These are phyloP conservation scores for Ascochyta pisi DNA, from an alignment of 2,329 filamentous ascomycete genomes.

Conservation along the genomic window DNA sequence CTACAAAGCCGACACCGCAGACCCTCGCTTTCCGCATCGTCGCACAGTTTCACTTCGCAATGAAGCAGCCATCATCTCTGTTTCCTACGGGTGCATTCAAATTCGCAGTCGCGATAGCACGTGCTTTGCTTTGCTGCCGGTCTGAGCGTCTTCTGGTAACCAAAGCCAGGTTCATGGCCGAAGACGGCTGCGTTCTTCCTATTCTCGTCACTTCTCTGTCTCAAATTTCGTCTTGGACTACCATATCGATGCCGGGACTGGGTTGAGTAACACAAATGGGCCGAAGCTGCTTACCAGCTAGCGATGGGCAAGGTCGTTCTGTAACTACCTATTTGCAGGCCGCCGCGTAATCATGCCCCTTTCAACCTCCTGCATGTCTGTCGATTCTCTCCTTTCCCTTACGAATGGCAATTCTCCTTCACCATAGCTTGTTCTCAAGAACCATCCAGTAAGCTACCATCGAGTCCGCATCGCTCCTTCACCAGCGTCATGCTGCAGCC, in stretches of 20 bases:
- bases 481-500: constrained; percentile 5
- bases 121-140: neutral
- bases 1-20: neutral
- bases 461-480: neutral
- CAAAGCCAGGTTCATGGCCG: neutral
- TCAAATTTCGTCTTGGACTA: too few species aligned
- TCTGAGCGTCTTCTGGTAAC: neutral
- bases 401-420: neutral
- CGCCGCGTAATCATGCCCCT: neutral
- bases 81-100: neutral
- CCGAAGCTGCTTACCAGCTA: too few species aligned
- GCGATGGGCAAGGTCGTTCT: too few species aligned
- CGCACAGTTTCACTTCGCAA: neutral
- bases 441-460: neutral
- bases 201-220: too few species aligned
- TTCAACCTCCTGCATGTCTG: neutral
- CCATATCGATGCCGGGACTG: too few species aligned
- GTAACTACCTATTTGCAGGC: too few species aligned
- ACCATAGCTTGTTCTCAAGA: constrained; percentile 3
- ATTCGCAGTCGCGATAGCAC: neutral
- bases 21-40: neutral
- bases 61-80: neutral
- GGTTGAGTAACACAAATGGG: too few species aligned
- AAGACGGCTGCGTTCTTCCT: neutral
- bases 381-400: neutral